These are phyloP conservation scores for Lasiosphaeria hispida DNA, from an alignment of 495 filamentous ascomycete genomes.

Conservation along the genomic window DNA sequence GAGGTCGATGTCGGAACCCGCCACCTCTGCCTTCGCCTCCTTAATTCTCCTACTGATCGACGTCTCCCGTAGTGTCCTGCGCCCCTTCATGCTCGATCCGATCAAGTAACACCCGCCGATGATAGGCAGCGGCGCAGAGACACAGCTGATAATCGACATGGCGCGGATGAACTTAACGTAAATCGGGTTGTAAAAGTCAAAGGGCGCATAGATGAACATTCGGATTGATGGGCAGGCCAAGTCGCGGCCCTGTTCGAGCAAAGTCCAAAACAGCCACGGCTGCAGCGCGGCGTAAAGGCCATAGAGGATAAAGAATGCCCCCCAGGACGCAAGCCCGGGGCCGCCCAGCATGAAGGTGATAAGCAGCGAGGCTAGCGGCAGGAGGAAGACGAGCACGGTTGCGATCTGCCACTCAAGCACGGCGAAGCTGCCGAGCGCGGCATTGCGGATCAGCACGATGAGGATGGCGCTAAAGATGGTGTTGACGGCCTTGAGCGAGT, in stretches of 20 bases:
- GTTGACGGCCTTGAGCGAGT: conserved; percentile 9
- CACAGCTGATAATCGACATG: conserved; percentile 2
- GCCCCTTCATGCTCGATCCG: no score
- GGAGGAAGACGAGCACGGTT: background rate
- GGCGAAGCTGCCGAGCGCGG: conserved; percentile 5
- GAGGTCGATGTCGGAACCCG: no score
- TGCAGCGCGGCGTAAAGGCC: background rate
- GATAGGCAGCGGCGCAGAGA: no score
- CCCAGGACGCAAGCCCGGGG: background rate
- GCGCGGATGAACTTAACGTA: conserved; percentile 3
- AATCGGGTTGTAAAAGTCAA: conserved; percentile 8
- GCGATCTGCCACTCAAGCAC: conserved; percentile 11
- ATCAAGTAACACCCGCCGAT: no score
- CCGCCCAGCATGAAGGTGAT: conserved; percentile 1
- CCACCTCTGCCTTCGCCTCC: no score
- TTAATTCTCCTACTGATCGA: no score
- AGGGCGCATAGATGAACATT: background rate
- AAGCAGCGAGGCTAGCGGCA: background rate
- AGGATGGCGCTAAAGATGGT: conserved; percentile 9
- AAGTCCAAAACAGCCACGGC: conserved; percentile 10
- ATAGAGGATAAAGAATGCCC: background rate
- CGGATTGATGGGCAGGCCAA: background rate
- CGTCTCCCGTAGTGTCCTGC: no score
- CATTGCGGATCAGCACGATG: conserved; percentile 10
- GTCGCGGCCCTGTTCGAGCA: background rate